These are phyloP conservation scores for Lagenaria siceraria DNA, from an alignment of 306 rosid genomes.

Conservation along the genomic window DNA sequence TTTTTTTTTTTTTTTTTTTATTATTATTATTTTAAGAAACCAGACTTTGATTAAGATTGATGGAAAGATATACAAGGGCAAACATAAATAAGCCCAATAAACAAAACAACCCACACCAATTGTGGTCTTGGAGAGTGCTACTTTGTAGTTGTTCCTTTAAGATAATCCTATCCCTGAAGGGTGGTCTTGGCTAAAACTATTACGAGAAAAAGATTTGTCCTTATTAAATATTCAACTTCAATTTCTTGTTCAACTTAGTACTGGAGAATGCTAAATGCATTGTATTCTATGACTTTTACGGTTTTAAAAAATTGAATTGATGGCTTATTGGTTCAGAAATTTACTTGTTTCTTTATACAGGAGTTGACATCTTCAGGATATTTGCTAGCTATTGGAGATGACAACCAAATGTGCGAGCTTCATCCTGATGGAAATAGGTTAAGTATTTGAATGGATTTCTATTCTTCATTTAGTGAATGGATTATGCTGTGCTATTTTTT, in stretches of 20 bases:
- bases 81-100: too few relatives aligned
- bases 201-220: not conserved
- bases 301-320: not conserved
- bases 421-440: conserved; percentile 96
- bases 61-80: too few relatives aligned
- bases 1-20: too few relatives aligned
- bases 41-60: too few relatives aligned
- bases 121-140: too few relatives aligned
- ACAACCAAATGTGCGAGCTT: conserved; percentile 73
- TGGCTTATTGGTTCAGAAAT: not conserved
- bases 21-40: too few relatives aligned
- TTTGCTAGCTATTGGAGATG: conserved; percentile 67
- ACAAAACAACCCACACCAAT: too few relatives aligned
- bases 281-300: not conserved
- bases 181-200: not conserved
- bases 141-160: not conserved
- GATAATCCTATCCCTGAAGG: not conserved
- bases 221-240: not conserved
- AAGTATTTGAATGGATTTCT: not conserved
- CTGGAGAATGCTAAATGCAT: not conserved
- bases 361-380: conserved; percentile 54
- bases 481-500: not conserved
- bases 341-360: conserved; percentile 19
- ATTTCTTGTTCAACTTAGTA: not conserved
- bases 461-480: not conserved